Percentiles rank a stretch among this genome's conserved stretches.
Evolutionary conservation across 2,329 filamentous ascomycete genomes (phyloP).

Genomic region (Knufia petricola): DNA sequence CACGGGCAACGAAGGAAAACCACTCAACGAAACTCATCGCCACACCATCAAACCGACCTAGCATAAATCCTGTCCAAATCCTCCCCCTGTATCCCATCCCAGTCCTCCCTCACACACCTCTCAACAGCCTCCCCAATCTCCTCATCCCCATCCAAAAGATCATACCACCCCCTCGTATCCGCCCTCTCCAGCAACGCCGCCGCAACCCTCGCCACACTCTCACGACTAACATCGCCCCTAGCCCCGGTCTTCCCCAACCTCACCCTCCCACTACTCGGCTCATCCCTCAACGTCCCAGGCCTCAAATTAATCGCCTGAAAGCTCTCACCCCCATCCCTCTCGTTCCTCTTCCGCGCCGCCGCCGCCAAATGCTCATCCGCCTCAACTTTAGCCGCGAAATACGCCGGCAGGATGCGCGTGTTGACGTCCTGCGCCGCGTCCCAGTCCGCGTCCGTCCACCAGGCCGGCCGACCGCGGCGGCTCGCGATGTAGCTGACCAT

Average conservation of each 20-base stretch:
- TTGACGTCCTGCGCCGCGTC: slow-evolving; percentile 37
- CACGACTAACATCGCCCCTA: slow-evolving; percentile 38
- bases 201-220: slow-evolving; percentile 44
- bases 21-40: background rate
- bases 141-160: slow-evolving; percentile 44
- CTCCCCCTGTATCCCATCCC: slow-evolving; percentile 42
- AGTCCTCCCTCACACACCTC: slow-evolving; percentile 33
- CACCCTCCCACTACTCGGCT: slow-evolving; percentile 39
- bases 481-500: slow-evolving; percentile 46
- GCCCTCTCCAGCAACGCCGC: slow-evolving; percentile 40
- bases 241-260: slow-evolving; percentile 35
- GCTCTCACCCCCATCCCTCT: slow-evolving; percentile 9
- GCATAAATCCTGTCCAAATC: slow-evolving; percentile 37
- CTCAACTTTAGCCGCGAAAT: slow-evolving; percentile 46
- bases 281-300: slow-evolving; percentile 41
- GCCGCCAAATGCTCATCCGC: slow-evolving; percentile 47
- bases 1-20: too few species aligned
- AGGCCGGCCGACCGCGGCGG: slow-evolving; percentile 38
- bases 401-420: slow-evolving; percentile 40
- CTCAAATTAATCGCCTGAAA: slow-evolving; percentile 45
- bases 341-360: slow-evolving; percentile 29
- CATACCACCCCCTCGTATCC: slow-evolving; percentile 44
- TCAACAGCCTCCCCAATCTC: slow-evolving; percentile 38
- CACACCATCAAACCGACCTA: background rate
- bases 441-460: slow-evolving; percentile 44